Evolutionary conservation across 495 filamentous ascomycete species (phyloP).

Genomic region (Patellaria atrata): DNA sequence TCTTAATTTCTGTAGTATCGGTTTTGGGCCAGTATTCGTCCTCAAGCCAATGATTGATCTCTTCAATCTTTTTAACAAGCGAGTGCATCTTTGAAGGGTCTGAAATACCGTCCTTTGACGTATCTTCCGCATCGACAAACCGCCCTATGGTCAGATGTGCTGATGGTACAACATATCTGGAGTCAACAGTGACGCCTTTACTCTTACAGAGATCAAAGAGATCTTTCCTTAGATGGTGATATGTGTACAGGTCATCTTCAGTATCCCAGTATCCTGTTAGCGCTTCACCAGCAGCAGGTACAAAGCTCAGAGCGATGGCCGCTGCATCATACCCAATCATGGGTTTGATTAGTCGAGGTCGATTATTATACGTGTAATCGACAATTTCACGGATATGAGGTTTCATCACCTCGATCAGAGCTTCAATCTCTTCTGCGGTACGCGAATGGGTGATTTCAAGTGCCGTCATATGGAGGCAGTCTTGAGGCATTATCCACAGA

Average conservation of each 20-base stretch:
- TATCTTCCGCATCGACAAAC: constrained; percentile 47
- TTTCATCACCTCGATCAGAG: constrained; percentile 39
- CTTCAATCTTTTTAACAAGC: constrained; percentile 55
- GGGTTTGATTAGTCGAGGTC: constrained; percentile 64
- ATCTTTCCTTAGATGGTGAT: constrained; percentile 80
- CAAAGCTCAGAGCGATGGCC: constrained; percentile 71
- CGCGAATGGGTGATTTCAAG: constrained; percentile 66
- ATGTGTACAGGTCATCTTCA: constrained; percentile 52
- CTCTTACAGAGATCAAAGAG: constrained; percentile 44
- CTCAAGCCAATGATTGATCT: constrained; percentile 58
- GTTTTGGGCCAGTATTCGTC: constrained; percentile 49
- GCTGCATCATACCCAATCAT: constrained; percentile 70
- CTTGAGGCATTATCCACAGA: constrained; percentile 70
- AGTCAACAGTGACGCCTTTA: constrained; percentile 46
- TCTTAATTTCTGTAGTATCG: constrained; percentile 30
- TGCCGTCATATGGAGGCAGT: constrained; percentile 70
- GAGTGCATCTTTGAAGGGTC: constrained; percentile 35
- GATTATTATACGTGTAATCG: constrained; percentile 45
- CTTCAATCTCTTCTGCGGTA: constrained; percentile 44
- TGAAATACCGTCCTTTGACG: constrained; percentile 17
- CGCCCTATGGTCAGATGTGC: constrained; percentile 79
- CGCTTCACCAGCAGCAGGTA: constrained; percentile 53
- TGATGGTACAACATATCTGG: constrained; percentile 72
- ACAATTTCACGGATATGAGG: constrained; percentile 38
- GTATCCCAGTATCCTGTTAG: constrained; percentile 19